These are phyloP conservation scores for Saururus chinensis DNA, from an alignment of 164 flowering plant genomes.

Conservation along the genomic window DNA sequence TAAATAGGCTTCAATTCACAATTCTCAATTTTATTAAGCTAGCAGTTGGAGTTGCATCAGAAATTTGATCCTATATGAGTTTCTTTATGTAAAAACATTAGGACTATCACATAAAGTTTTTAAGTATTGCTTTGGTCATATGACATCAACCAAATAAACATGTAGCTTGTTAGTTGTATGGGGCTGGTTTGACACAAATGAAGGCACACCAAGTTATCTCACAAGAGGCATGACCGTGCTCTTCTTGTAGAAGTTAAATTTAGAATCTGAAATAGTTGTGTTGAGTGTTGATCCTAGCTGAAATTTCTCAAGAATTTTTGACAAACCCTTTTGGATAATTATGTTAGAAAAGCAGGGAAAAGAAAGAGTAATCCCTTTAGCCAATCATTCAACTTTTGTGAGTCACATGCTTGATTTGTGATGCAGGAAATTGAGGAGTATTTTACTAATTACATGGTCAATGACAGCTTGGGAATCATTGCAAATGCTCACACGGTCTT, in stretches of 20 bases:
- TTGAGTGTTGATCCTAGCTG: not conserved
- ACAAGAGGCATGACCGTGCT: no score
- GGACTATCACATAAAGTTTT: no score
- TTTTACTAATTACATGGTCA: constrained; percentile 61
- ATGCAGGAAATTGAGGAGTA: constrained; percentile 66
- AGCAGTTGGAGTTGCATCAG: not conserved
- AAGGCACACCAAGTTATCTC: no score
- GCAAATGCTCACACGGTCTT: constrained; percentile 66
- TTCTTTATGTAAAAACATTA: no score
- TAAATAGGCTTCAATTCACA: not conserved
- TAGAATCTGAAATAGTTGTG: no score
- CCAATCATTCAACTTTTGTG: not conserved
- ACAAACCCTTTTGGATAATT: not conserved
- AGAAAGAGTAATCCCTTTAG: not conserved
- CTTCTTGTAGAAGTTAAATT: no score
- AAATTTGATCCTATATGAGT: not conserved
- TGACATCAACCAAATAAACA: not conserved
- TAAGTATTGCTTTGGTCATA: not conserved
- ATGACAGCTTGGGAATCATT: constrained; percentile 78
- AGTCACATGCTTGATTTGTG: not conserved
- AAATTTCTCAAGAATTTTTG: not conserved
- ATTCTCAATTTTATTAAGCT: no score
- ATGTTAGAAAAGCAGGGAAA: not conserved
- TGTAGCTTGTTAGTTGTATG: not conserved
- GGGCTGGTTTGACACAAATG: not conserved